Percentiles rank a stretch among this genome's conserved stretches.
Evolutionary conservation across 441 rosid genomes (phyloP).

Genomic region (Syzygium malaccense): DNA sequence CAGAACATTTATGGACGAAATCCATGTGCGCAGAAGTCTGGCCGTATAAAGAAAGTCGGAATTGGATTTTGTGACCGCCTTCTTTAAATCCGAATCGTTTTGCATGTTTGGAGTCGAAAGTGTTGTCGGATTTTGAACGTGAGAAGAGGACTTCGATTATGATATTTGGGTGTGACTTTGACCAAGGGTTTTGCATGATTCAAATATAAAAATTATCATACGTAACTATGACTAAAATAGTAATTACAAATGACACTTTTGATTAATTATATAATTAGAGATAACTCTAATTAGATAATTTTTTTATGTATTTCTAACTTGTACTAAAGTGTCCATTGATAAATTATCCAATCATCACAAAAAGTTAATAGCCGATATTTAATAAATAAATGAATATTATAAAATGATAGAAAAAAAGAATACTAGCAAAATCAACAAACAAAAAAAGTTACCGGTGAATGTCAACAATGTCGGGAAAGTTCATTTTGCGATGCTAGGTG

Average conservation of each 20-base stretch:
- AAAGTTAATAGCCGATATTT: neutral
- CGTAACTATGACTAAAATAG: neutral
- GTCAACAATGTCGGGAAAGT: neutral
- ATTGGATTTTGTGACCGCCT: neutral
- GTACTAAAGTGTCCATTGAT: neutral
- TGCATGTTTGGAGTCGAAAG: neutral
- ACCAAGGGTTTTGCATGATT: neutral
- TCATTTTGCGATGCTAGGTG: neutral
- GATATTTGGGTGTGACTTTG: too few relatives aligned
- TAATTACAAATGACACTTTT: neutral
- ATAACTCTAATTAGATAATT: too few relatives aligned
- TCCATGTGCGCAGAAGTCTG: neutral
- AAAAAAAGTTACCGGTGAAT: neutral
- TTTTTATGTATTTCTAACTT: neutral
- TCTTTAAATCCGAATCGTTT: neutral
- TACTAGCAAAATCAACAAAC: neutral
- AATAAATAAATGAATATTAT: too few relatives aligned
- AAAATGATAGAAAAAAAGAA: neutral
- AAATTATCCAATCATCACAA: neutral
- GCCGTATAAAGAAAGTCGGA: neutral
- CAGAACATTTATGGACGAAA: neutral
- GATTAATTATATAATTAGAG: neutral
- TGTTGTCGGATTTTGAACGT: neutral
- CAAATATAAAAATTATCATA: neutral
- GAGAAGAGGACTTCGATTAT: neutral